Evolutionary conservation across 2,329 filamentous ascomycete species (phyloP), one percentile per base, ranked within the genome.

Genomic region (Juglanconis oblonga): DNA sequence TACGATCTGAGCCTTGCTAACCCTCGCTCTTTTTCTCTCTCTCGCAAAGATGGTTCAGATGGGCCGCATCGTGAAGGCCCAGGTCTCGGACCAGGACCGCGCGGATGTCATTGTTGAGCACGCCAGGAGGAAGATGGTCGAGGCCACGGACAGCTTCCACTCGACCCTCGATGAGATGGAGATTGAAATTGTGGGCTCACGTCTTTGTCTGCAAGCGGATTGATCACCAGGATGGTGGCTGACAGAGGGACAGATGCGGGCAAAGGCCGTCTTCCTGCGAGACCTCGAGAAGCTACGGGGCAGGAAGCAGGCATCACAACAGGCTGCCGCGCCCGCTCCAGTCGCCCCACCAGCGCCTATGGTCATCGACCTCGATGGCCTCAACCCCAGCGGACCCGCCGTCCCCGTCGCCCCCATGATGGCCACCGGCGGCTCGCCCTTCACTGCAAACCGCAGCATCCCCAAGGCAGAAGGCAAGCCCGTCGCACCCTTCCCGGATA

Each of bases 121-220:
- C 4, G 55, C 62, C 11, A 58, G 55, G 47, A 62, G 53, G 52
- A 64, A 62, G 56, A 62, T 64, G 56, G 36, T 35, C 32, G 62
- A 58, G 13, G 55, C 59, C 7, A 55, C 52, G n/a, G 57, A 64
- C 13, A 58, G 50, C 33, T 64, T 64, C 14, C 59, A 64, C 40
- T 57, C 54, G n/a, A 57, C 59, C 10, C 62, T 64, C n/a, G 62
- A 64, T 36, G 59, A 64, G 11, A 53, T 64, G 52, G 62, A 64
- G 47, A 55, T 59, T 8, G 59, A 64, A 35, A 62, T 64, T 29
- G 62, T 64, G 47, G 62, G 62, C 38, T 36, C 24, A 14, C 24
- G 11, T 17, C 45, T 10, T 40, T 44, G n/a, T 9, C 47, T 35
- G 13, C 8, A 38, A 3, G 6, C 31, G 8, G 13, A 24, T n/a